Conservation (phyloP, 2,329 filamentous ascomycete species). For the Diaporthe australafricana region DNA sequence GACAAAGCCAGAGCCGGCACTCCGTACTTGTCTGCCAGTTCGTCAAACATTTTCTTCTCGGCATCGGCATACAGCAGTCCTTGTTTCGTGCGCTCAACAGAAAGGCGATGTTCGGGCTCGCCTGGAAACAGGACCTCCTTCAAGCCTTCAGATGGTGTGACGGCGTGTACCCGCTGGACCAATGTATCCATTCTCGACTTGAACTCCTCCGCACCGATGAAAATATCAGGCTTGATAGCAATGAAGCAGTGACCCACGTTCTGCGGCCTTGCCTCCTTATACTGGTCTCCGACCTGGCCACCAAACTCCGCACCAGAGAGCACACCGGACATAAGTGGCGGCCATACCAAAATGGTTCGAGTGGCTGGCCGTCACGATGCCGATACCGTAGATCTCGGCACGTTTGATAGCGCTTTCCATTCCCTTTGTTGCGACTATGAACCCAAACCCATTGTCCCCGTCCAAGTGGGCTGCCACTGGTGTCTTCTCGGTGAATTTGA, state of each 20-base stretch:
- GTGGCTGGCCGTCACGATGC: conserved; percentile 41
- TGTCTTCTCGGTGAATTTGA: conserved; percentile 40
- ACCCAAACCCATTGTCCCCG: conserved; percentile 45
- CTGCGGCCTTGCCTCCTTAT: conserved; percentile 59
- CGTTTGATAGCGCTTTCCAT: conserved; percentile 41
- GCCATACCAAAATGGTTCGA: conserved; percentile 46
- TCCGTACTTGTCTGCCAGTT: conserved; percentile 3
- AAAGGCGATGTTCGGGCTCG: conserved; percentile 16
- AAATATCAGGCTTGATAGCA: conserved; percentile 65
- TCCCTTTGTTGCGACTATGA: conserved; percentile 42
- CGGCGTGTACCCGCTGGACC: conserved; percentile 33
- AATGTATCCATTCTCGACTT: conserved; percentile 50
- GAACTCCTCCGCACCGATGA: conserved; percentile 63
- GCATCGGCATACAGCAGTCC: conserved; percentile 5
- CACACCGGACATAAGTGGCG: conserved; percentile 56
- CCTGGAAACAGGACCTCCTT: conserved; percentile 11
- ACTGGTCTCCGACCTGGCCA: conserved; percentile 66
- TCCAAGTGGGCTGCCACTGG: conserved; percentile 45
- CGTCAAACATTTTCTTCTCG: conserved; percentile 27
- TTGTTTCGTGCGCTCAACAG: not conserved
- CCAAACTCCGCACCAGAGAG: conserved; percentile 70
- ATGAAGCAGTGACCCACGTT: conserved; percentile 68
- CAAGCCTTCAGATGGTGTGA: conserved; percentile 7
- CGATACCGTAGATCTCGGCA: conserved; percentile 41
- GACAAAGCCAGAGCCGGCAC: not conserved